These are phyloP conservation scores for Colletotrichum gloeosporioides DNA, from an alignment of 2,329 filamentous ascomycete species.

Conservation along the genomic window DNA sequence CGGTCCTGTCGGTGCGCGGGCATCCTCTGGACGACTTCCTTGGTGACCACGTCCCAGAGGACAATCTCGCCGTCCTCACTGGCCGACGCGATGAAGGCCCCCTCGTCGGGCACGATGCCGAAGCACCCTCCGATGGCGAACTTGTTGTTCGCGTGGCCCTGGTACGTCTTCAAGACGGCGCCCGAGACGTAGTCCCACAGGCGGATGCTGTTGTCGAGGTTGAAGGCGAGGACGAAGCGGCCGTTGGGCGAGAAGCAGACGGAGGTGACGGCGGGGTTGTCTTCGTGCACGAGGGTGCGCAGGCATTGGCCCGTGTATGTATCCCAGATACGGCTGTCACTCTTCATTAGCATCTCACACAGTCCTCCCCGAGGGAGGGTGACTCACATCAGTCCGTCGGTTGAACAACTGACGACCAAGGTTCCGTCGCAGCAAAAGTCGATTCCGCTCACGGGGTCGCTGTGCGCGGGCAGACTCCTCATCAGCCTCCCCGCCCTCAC, in stretches of 20 bases:
- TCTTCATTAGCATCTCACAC: conserved; percentile 1
- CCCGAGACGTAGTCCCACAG: conserved; percentile 96
- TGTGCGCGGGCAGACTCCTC: conserved; percentile 91
- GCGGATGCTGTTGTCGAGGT: conserved; percentile 86
- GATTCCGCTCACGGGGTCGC: conserved; percentile 91
- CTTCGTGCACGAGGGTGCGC: conserved; percentile 93
- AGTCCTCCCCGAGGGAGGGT: neutral
- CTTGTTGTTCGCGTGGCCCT: conserved; percentile 84
- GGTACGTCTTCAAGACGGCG: conserved; percentile 94
- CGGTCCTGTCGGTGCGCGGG: conserved; percentile 44
- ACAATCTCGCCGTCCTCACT: conserved; percentile 88
- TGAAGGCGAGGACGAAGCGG: conserved; percentile 89
- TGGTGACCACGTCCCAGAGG: conserved; percentile 89
- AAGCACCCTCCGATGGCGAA: conserved; percentile 89
- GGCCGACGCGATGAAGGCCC: conserved; percentile 76
- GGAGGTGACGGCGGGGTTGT: conserved; percentile 87
- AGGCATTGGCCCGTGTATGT: conserved; percentile 94
- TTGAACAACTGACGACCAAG: conserved; percentile 87
- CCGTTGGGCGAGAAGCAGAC: conserved; percentile 96
- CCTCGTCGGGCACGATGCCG: conserved; percentile 53
- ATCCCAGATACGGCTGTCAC: conserved; percentile 83
- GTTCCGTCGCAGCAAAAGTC: conserved; percentile 94
- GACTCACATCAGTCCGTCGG: conserved; percentile 83
- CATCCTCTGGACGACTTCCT: conserved; percentile 77
- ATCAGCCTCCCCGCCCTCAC: conserved; percentile 86